These are phyloP conservation scores for Asterophora lycoperdoides DNA, from an alignment of 768 basidiomycete species.

Conservation along the genomic window DNA sequence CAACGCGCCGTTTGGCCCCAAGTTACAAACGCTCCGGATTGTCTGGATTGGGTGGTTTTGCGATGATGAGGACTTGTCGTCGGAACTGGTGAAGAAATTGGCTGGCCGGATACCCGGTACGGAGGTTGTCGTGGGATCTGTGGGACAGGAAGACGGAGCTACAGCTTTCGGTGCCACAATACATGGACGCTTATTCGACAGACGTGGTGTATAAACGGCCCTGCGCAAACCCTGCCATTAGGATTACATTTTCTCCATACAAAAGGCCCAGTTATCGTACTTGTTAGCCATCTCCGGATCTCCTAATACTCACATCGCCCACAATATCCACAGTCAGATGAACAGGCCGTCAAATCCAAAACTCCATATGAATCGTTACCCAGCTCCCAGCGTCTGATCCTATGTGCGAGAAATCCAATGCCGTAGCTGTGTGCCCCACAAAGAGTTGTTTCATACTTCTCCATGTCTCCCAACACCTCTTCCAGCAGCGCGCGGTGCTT, in stretches of 20 bases:
- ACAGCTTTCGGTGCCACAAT: conserved; percentile 5
- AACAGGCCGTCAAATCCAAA: neutral
- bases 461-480: neutral
- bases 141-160: neutral
- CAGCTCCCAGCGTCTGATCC: too few relatives aligned
- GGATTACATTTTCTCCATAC: too few relatives aligned
- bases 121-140: neutral
- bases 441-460: neutral
- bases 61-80: neutral
- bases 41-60: conserved; percentile 4
- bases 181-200: conserved; percentile 10
- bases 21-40: conserved; percentile 3
- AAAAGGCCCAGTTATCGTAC: too few relatives aligned
- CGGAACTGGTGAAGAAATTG: neutral
- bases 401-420: too few relatives aligned
- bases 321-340: neutral
- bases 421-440: neutral
- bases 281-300: too few relatives aligned
- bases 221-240: too few relatives aligned
- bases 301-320: neutral
- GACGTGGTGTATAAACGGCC: too few relatives aligned
- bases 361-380: too few relatives aligned
- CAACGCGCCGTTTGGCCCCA: neutral
- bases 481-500: neutral
- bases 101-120: neutral